Base-by-base conservation (phyloP, 257 asterid genomes). In the Orobanche coerulescens region DNA sequence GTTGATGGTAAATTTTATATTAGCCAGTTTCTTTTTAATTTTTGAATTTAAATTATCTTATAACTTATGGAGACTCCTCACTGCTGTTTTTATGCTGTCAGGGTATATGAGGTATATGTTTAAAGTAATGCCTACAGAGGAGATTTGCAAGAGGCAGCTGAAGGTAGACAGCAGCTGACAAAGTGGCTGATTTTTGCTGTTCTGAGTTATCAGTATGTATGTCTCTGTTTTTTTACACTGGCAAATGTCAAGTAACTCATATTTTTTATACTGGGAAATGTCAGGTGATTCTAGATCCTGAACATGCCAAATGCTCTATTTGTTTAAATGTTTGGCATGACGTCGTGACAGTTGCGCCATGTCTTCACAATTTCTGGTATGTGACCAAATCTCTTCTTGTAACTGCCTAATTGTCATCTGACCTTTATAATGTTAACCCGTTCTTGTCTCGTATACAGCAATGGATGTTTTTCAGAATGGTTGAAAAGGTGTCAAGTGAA, bases 381-480 rank as follows among this genome's bases (percentile, higher is more conserved):
- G 72, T 70, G 42, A 31, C 33, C 33, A 19, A 26, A 63, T 49
- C 49, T 79, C 65, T 64, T 48, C 34, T 34, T 62, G 28, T 53
- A 18, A 44, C 65, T 55, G 7, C 48, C 24, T 15, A 10, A 20
- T 58, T 23, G 5, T 67, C 24, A 9, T 52, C 26, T 43, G 10
- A 51, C n/a, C 19, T 9, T 66, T 14, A 20, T 61, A 4, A 44
- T 60, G 28, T 50, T 26, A 22, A 67, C 28, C 48, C 18, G 18
- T 57, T 0, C 49, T 52, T 71, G 47, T 73, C 69, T 73, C 36
- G 19, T 71, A 65, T 68, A 30, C 94, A 92, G 98, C 72, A 93
- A 93, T 50, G 97, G 98, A 18, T 93, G 98, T 79, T 93, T 93
- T 82, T 93, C 98, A 50, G 97, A 93, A 87, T 93, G 97, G 97